A percentile compares a stretch with the other conserved stretches of the same genome.
phyloP scores from a whole-genome alignment of 345 rosid genomes.

The Reutealis trisperma region DNA sequence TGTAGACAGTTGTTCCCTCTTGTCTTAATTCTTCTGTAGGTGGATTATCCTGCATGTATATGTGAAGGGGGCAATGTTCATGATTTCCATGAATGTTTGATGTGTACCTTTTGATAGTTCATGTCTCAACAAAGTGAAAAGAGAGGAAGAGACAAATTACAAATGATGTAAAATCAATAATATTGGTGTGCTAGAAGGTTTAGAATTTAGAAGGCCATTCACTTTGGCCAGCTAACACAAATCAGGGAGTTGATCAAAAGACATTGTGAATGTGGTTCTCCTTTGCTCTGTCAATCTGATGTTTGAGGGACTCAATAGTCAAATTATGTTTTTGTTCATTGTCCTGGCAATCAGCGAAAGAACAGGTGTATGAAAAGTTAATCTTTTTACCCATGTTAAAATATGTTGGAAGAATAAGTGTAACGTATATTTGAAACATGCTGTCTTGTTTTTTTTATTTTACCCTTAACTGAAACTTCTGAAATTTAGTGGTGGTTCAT shows the following conservation, averaged over 20 bases:
- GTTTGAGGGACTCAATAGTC: not conserved
- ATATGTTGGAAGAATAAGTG: not conserved
- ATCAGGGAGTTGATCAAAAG: not conserved
- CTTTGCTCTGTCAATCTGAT: not conserved
- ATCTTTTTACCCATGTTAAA: not conserved
- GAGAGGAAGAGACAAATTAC: not conserved
- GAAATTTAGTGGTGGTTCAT: not conserved
- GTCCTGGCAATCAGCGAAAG: not conserved
- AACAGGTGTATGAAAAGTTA: not conserved
- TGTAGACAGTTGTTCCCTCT: not conserved
- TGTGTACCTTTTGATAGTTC: not conserved
- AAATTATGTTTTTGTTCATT: not conserved
- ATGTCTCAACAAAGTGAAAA: not conserved
- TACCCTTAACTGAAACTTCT: slow-evolving; percentile 9
- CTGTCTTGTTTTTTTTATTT: slow-evolving; percentile 8
- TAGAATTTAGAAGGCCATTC: not conserved
- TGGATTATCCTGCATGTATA: not conserved
- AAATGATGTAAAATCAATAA: not conserved
- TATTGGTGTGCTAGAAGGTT: not conserved
- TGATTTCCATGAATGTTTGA: not conserved
- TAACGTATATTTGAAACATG: slow-evolving; percentile 1
- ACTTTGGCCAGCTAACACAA: not conserved
- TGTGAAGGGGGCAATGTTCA: not conserved
- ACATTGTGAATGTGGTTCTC: not conserved
- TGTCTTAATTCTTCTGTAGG: not conserved